Evolutionary conservation across 2,329 filamentous ascomycete genomes (phyloP).

Genomic region (Penicillium oxalicum): DNA sequence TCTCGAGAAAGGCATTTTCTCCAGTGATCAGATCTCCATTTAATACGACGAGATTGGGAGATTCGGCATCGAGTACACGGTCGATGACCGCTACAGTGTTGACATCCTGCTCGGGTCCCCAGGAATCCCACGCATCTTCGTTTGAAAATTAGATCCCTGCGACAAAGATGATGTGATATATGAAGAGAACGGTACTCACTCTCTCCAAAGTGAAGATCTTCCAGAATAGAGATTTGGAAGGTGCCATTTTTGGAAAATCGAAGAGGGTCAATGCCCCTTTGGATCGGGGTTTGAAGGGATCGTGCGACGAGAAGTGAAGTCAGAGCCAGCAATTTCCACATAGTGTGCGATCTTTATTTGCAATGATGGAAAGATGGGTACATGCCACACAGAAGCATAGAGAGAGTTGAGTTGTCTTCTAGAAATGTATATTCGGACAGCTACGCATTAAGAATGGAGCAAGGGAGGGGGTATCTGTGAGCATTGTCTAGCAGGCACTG

Average conservation of each 20-base stretch:
- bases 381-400: too few species aligned
- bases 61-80: slow-evolving; percentile 52
- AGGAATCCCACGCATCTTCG: slow-evolving; percentile 35
- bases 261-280: slow-evolving; percentile 5
- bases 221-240: slow-evolving; percentile 56
- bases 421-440: background rate
- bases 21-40: slow-evolving; percentile 69
- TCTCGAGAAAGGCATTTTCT: slow-evolving; percentile 52
- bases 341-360: background rate
- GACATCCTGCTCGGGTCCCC: slow-evolving; percentile 43
- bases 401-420: background rate
- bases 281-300: slow-evolving; percentile 2
- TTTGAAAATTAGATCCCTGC: background rate
- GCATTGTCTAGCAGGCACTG: too few species aligned
- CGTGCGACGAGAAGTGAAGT: background rate
- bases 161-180: background rate
- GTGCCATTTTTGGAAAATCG: slow-evolving; percentile 23
- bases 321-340: background rate
- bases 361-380: too few species aligned
- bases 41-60: slow-evolving; percentile 57
- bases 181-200: slow-evolving; percentile 33
- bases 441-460: too few species aligned
- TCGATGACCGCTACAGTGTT: slow-evolving; percentile 55
- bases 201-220: slow-evolving; percentile 67
- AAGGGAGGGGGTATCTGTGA: background rate